Evolutionary conservation across 441 rosid species (phyloP), one percentile per base, ranked within the genome.

Genomic region (Populus hybrid): DNA sequence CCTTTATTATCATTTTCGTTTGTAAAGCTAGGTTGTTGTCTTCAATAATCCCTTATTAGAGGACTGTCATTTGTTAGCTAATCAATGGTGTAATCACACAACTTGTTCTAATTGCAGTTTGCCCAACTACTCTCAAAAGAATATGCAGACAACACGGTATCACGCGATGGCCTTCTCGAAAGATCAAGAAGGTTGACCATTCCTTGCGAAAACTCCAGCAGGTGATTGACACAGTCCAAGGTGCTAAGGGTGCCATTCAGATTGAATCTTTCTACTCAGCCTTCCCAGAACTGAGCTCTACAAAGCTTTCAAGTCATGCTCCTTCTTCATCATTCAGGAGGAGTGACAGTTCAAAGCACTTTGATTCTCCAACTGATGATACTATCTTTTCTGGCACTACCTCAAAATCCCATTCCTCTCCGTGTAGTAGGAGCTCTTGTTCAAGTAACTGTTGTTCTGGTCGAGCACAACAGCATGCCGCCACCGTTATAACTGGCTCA

Each of bases 251-350:
- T 38, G 61, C 87, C 26, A 82, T 88, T 73, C 86, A 82, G 67
- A 83, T 86, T 10, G 84, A 80, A 42, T 88, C 91, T 57, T 86
- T 88, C 73, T 88, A 85, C 26, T 79, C 78, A 54, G 78, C 83
- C 79, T 88, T 88, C 79, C 89, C 91, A 24, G 89, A 85, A 40
- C 74, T 86, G 75, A 79, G 71, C 67, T 83, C 86, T 34, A 76
- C 87, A n/a, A 81, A 81, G 8, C 65, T 57, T 69, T 72, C 81
- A 1, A 78, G 76, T 34, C 76, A 23, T n/a, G 80, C 64, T 66
- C 77, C 78, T 34, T 40, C 59, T 65, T 74, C 85, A 74, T 78
- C 80, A 26, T 50, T 72, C 36, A 79, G 65, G 63, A 66, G 3
- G 24, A 54, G 54, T 50, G 74, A 78, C 12, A 61, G 35, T 78